Percentiles rank a stretch among this genome's conserved stretches.
Evolutionary conservation across 352 stramenopile species (phyloP).

Genomic region (Phytophthora idaei): DNA sequence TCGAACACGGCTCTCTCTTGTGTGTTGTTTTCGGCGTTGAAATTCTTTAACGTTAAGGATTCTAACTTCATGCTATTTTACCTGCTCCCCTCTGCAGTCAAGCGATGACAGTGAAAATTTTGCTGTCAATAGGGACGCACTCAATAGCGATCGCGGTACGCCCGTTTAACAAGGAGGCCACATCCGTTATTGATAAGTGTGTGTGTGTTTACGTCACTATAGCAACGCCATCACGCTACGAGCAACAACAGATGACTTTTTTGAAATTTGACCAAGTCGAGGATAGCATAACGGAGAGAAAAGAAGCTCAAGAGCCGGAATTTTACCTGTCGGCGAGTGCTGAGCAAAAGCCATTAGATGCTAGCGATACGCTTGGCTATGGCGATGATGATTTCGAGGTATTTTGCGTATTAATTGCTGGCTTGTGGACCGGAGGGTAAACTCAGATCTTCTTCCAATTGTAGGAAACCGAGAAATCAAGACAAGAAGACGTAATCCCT

Average conservation of each 20-base stretch:
- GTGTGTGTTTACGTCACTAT: neutral
- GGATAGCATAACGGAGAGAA: slow-evolving; percentile 32
- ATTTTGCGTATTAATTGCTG: neutral
- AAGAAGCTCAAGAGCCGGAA: slow-evolving; percentile 63
- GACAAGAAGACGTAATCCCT: neutral
- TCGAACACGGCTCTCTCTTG: slow-evolving; percentile 54
- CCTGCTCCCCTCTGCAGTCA: slow-evolving; percentile 36
- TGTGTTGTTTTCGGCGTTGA: slow-evolving; percentile 24
- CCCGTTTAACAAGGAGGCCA: neutral
- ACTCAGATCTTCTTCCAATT: neutral
- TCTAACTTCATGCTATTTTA: neutral
- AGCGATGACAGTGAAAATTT: slow-evolving; percentile 82
- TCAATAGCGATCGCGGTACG: slow-evolving; percentile 54
- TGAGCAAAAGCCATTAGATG: slow-evolving; percentile 12
- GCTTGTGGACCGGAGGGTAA: neutral
- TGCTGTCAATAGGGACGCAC: slow-evolving; percentile 62
- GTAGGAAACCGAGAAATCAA: slow-evolving; percentile 25
- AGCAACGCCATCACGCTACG: slow-evolving; percentile 49
- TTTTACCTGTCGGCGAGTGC: slow-evolving; percentile 43
- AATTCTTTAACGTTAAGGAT: neutral
- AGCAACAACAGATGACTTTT: slow-evolving; percentile 32
- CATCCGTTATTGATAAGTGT: neutral
- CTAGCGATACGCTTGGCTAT: slow-evolving; percentile 64
- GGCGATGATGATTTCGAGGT: slow-evolving; percentile 82
- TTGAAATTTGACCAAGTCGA: slow-evolving; percentile 27